Base-by-base conservation (phyloP, 2,329 filamentous ascomycete genomes). In the Ascochyta koolunga region DNA sequence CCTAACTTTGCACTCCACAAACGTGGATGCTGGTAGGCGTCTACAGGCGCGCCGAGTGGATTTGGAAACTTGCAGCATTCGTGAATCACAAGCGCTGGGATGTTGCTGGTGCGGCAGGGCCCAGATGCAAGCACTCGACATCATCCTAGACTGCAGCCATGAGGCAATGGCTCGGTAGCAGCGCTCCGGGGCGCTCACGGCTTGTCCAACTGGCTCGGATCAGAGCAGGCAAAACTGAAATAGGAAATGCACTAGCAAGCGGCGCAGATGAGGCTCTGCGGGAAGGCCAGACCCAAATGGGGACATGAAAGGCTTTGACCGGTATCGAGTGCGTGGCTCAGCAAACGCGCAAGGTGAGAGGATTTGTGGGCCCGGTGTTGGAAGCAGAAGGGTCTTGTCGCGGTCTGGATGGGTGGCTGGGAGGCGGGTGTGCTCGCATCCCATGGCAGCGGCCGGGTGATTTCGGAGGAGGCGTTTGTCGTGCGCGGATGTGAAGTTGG, bases 191-290 rank as follows among this genome's bases (percentile, higher is more conserved):
- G 7, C 25, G 44, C 44, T 33, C 41, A 31, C 39, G 7, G 44
- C 16, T 48, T 21, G 44, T 35, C 18, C 21, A 39, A 31, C 50
- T n/a, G n/a, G 35, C 24, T 18, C 13, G 22, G n/a, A 22, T 2
- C 22, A 47, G 37, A 32, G 15, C 4, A 3, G 24, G n/a, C 8
- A 32, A 21, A 27, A 25, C 42, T 25, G 46, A 16, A 50, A 42
- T 31, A 29, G 52, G 52, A 42, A 56, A 50, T 36, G 42, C n/a
- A 56, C 52, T 56, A 56, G 52, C 52, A 56, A 39, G 37, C 47
- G 52, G 19, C 32, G 52, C 52, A 56, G 52, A 50, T 50, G 52
- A 56, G 52, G 52, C 52, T 56, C 52, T 56, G 52, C 52, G 52
- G 52, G 52, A 56, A 50, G 42, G 19, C 47, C 47, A 56, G 52